Base-by-base conservation (phyloP, 1,284 basidiomycete species). In the Puccinia triticina region DNA sequence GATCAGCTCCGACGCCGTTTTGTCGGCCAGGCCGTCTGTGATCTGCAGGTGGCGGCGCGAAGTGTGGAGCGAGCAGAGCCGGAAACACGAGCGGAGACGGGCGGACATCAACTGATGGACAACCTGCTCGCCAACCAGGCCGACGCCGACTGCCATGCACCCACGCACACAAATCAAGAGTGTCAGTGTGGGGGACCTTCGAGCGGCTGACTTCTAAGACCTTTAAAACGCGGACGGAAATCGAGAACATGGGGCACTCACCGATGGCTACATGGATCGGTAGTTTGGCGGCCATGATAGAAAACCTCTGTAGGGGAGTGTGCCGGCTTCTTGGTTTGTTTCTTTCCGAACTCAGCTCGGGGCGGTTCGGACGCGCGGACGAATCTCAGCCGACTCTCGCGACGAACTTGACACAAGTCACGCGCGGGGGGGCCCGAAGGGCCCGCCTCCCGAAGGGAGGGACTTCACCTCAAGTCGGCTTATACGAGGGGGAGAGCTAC, bases 241-340 rank as follows among this genome's bases (percentile, higher is more conserved):
- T 23, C 34, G 16, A 34, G n/a, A 4, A 48, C n/a, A 16, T 3
- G 21, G 12, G 43, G 37, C 26, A 66, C 66, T 72, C 73, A 73
- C 77, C 77, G 37, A 80, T 80, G 66, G 67, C 77, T 5, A 80
- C 77, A 69, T 80, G 69, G 29, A 80, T 73, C 37, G 77, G 77
- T 57, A 59, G 40, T 43, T 43, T 32, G 59, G 64, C 43, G 46
- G 77, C n/a, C 77, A 80, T 80, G 12, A 34, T 77, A 23, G 34
- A 73, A 67, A 23, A 53, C 50, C 23, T 53, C n/a, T n/a, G n/a
- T n/a, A n/a, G n/a, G n/a, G n/a, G n/a, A n/a, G n/a, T n/a, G n/a
- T n/a, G n/a, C n/a, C n/a, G n/a, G n/a, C n/a, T n/a, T n/a, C n/a
- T n/a, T n/a, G n/a, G n/a, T n/a, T n/a, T n/a, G n/a, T n/a, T n/a